These are phyloP conservation scores for Heterobasidion irregulare DNA, from an alignment of 1,284 basidiomycete species.

Conservation along the genomic window DNA sequence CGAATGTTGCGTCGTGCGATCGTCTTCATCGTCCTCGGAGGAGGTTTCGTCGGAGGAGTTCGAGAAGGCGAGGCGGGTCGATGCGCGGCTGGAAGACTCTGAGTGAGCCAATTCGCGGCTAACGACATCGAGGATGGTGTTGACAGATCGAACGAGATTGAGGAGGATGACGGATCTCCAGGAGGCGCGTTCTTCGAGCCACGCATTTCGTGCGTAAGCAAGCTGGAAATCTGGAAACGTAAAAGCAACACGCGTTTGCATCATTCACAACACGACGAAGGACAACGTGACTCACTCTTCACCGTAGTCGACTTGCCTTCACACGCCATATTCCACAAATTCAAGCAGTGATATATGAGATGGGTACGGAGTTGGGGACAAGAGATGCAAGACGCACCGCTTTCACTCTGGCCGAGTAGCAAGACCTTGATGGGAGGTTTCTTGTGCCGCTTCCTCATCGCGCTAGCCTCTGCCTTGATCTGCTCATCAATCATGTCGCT, in stretches of 20 bases:
- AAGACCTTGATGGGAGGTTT: conserved; percentile 47
- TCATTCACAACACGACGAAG: background rate
- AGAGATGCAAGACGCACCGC: conserved; percentile 33
- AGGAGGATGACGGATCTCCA: conserved; percentile 73
- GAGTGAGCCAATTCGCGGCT: conserved; percentile 4
- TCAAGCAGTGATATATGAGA: background rate
- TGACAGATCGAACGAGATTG: conserved; percentile 65
- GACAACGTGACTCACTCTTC: conserved; percentile 27
- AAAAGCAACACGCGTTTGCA: background rate
- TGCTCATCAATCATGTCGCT: conserved; percentile 61
- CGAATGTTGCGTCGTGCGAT: background rate
- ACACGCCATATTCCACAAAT: background rate
- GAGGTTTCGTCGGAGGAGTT: background rate
- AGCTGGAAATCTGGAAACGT: conserved; percentile 44
- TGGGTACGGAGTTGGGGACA: background rate
- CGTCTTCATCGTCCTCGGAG: background rate
- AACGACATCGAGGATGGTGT: conserved; percentile 40
- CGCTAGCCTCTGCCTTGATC: conserved; percentile 38
- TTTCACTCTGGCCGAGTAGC: conserved; percentile 65
- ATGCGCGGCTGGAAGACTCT: conserved; percentile 3
- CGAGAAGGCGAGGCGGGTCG: conserved; percentile 10
- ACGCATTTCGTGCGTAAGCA: conserved; percentile 54
- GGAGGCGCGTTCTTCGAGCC: conserved; percentile 57
- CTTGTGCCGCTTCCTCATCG: conserved; percentile 36
- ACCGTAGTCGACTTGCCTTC: conserved; percentile 45